A percentile compares a stretch with the other conserved stretches of the same genome.
phyloP scores from a whole-genome alignment of 495 filamentous ascomycete genomes.

The Neurospora sp. region DNA sequence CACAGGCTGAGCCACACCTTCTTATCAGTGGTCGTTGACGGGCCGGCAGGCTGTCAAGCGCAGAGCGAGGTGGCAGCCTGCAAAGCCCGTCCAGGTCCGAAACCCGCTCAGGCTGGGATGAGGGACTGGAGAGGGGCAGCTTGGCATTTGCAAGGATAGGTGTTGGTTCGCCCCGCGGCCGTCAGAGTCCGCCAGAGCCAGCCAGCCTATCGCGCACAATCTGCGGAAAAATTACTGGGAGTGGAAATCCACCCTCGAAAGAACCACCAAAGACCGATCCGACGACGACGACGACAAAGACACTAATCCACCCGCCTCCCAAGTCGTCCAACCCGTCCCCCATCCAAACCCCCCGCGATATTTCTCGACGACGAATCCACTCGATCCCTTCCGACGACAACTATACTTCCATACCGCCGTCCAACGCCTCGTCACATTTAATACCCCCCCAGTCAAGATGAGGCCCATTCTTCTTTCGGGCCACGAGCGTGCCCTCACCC shows the following conservation, averaged over 20 bases:
- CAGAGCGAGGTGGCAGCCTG: not conserved
- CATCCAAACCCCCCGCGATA: constrained; percentile 1
- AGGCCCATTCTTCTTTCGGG: constrained; percentile 90
- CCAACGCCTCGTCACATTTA: not conserved
- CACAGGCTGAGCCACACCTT: not conserved
- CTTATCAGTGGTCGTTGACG: not conserved
- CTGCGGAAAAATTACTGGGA: constrained; percentile 24
- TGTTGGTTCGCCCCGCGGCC: not conserved
- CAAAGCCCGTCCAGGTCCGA: not conserved
- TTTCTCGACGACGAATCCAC: constrained; percentile 2
- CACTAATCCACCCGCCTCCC: not conserved
- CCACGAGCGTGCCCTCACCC: constrained; percentile 97
- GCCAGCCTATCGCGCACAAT: constrained; percentile 24
- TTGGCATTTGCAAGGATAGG: not conserved
- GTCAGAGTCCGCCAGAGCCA: not conserved
- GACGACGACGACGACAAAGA: not conserved
- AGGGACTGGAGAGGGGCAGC: not conserved
- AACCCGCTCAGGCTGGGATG: not conserved
- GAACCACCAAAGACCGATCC: constrained; percentile 5
- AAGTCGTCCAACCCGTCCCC: not conserved
- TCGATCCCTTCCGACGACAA: constrained; percentile 1
- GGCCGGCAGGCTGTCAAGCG: not conserved
- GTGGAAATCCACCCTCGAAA: constrained; percentile 12
- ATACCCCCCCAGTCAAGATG: constrained; percentile 45
- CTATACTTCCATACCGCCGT: not conserved